Evolutionary conservation across 306 rosid genomes (phyloP).

Genomic region (Acacia acuminata): DNA sequence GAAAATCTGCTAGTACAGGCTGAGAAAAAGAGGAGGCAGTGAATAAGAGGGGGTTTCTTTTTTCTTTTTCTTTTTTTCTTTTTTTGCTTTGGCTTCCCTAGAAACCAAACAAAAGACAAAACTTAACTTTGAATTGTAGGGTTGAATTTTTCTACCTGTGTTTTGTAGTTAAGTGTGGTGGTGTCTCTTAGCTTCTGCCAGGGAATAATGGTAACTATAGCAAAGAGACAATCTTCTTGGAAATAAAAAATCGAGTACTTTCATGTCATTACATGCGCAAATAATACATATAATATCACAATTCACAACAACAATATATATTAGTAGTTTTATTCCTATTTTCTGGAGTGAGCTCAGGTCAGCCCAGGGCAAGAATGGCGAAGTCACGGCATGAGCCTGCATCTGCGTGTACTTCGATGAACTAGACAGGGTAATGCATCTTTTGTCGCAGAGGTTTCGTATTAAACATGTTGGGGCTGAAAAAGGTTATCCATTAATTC

Average conservation of each 20-base stretch:
- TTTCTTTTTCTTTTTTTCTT: not conserved
- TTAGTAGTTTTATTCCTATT: not conserved
- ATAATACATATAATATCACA: not conserved
- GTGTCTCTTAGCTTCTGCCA: constrained; percentile 52
- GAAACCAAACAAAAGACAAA: constrained; percentile 73
- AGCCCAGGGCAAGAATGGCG: constrained; percentile 27
- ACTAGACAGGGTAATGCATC: constrained; percentile 20
- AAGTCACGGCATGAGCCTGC: constrained; percentile 8
- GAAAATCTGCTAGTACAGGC: constrained; percentile 29
- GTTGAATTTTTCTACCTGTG: constrained; percentile 40
- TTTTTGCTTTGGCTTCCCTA: not conserved
- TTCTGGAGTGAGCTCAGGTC: constrained; percentile 20
- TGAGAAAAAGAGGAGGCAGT: constrained; percentile 30
- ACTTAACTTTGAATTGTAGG: constrained; percentile 54
- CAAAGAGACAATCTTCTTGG: constrained; percentile 28
- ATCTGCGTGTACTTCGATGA: not conserved
- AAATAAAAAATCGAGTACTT: constrained; percentile 29
- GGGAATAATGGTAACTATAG: constrained; percentile 33
- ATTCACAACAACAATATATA: not conserved
- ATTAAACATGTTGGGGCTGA: constrained; percentile 17
- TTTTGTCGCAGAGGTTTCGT: constrained; percentile 12
- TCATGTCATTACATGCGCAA: not conserved
- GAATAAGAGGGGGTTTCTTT: constrained; percentile 33
- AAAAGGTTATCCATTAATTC: constrained; percentile 12
- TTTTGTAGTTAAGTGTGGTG: constrained; percentile 47